phyloP scores from a whole-genome alignment of 805 yeast species.

The Nakazawaea pomicola region DNA sequence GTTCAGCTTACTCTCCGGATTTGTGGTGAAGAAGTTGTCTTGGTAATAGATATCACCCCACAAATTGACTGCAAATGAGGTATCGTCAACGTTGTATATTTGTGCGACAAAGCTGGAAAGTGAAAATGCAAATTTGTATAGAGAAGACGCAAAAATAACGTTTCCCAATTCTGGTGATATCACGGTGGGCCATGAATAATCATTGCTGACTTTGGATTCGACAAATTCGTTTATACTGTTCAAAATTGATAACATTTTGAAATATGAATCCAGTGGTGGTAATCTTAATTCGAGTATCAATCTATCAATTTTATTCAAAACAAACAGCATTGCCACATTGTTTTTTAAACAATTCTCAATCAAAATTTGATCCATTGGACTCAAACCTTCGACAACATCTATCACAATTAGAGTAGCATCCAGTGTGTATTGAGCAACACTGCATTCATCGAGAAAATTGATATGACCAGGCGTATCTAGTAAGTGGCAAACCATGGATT shows the following conservation, averaged over 20 bases:
- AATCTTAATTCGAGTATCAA: constrained; percentile 73
- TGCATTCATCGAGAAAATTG: constrained; percentile 73
- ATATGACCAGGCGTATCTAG: constrained; percentile 92
- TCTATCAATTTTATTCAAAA: constrained; percentile 81
- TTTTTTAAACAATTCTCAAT: constrained; percentile 48
- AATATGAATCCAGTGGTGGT: constrained; percentile 69
- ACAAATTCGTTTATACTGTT: constrained; percentile 61
- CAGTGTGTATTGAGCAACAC: constrained; percentile 47
- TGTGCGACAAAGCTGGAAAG: constrained; percentile 56
- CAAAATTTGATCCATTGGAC: constrained; percentile 46
- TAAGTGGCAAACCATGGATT: constrained; percentile 56
- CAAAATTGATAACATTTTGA: constrained; percentile 56
- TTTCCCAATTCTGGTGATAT: constrained; percentile 63
- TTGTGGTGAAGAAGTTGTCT: constrained; percentile 26
- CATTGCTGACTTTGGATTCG: constrained; percentile 23
- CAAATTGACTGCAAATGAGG: constrained; percentile 47
- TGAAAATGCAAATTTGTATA: constrained; percentile 60
- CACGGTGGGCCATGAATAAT: constrained; percentile 23
- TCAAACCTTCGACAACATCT: constrained; percentile 84
- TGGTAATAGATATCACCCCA: constrained; percentile 76
- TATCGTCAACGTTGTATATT: constrained; percentile 25
- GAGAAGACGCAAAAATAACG: constrained; percentile 70
- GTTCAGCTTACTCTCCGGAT: constrained; percentile 21
- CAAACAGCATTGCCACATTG: constrained; percentile 49
- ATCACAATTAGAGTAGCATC: constrained; percentile 69